Evolutionary conservation across 805 yeast species (phyloP).

Genomic region (Cyberlindnera americana): DNA sequence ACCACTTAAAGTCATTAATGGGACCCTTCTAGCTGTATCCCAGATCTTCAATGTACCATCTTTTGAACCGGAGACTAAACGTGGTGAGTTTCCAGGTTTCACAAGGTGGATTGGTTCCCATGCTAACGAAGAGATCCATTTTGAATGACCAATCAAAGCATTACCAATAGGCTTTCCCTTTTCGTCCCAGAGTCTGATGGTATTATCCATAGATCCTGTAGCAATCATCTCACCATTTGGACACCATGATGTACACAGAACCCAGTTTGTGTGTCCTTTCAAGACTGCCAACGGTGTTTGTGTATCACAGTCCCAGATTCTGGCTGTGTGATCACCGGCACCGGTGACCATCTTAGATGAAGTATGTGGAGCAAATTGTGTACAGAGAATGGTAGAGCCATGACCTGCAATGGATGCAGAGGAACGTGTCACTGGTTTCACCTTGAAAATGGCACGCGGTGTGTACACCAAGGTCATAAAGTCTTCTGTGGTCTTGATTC

Average conservation of each 20-base stretch:
- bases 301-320: constrained; percentile 96
- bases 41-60: constrained; percentile 88
- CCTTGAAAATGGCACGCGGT: constrained; percentile 93
- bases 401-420: constrained; percentile 94
- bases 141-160: constrained; percentile 74
- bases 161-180: constrained; percentile 73
- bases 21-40: constrained; percentile 72
- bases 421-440: constrained; percentile 84
- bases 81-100: constrained; percentile 58
- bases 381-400: constrained; percentile 87
- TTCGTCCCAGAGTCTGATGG: constrained; percentile 82
- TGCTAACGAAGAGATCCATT: constrained; percentile 83
- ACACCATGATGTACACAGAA: constrained; percentile 83
- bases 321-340: constrained; percentile 92
- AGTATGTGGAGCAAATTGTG: constrained; percentile 90
- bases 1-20: constrained; percentile 73
- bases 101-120: constrained; percentile 95
- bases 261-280: constrained; percentile 90
- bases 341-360: constrained; percentile 88
- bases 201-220: constrained; percentile 93
- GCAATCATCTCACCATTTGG: constrained; percentile 91
- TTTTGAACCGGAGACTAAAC: constrained; percentile 84
- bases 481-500: constrained; percentile 87
- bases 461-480: constrained; percentile 86
- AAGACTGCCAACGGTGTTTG: constrained; percentile 84